phyloP scores from a whole-genome alignment of 2,329 filamentous ascomycete genomes.

The Thelonectria discophora region DNA sequence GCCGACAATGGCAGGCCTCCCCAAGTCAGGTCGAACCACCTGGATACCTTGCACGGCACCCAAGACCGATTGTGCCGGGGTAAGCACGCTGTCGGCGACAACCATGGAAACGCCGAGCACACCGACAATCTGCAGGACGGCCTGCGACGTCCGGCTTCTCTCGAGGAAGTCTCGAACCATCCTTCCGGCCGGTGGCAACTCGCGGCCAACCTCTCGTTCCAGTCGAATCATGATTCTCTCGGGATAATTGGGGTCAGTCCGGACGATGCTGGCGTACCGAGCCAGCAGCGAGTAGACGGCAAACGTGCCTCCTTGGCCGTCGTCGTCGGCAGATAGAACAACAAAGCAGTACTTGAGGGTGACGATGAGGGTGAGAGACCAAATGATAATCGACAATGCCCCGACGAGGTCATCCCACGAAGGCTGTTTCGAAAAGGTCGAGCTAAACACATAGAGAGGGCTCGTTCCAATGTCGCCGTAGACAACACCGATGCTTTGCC shows the following conservation, averaged over 20 bases:
- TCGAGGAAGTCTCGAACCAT: constrained; percentile 67
- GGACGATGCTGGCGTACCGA: constrained; percentile 66
- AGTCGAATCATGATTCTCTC: constrained; percentile 65
- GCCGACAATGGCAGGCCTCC: constrained; percentile 66
- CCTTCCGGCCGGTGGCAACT: constrained; percentile 62
- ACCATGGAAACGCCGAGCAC: constrained; percentile 75
- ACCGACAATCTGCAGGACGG: constrained; percentile 67
- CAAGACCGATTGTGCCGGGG: constrained; percentile 74
- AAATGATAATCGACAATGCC: constrained; percentile 73
- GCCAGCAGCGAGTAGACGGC: constrained; percentile 72
- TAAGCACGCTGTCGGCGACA: constrained; percentile 72
- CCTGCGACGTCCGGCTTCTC: constrained; percentile 59
- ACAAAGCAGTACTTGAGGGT: constrained; percentile 75
- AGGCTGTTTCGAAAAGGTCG: constrained; percentile 68
- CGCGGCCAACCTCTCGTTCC: constrained; percentile 65
- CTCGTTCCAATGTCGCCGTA: constrained; percentile 75
- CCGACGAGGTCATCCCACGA: constrained; percentile 68
- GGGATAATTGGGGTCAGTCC: constrained; percentile 61
- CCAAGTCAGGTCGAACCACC: constrained; percentile 66
- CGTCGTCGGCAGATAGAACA: constrained; percentile 72
- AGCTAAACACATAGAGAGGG: constrained; percentile 76
- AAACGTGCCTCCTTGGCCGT: constrained; percentile 77
- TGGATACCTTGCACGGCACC: constrained; percentile 72
- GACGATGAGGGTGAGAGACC: constrained; percentile 74
- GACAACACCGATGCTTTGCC: constrained; percentile 72